These are phyloP conservation scores for Corymbia maculata DNA, from an alignment of 345 rosid species.

Conservation along the genomic window DNA sequence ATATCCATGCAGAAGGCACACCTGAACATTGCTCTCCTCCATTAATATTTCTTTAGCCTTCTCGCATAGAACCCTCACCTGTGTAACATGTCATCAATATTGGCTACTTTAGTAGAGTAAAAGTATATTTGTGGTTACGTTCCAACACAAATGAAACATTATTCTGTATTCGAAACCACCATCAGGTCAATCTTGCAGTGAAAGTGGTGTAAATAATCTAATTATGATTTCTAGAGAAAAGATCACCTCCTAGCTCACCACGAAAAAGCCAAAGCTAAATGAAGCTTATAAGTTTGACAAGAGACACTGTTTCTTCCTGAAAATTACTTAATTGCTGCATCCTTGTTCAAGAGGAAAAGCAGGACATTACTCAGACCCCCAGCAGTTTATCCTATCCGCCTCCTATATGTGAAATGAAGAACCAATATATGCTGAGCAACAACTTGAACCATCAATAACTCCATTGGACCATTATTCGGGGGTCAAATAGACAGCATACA, in stretches of 20 bases:
- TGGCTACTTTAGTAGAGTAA: neutral
- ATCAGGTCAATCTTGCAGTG: neutral
- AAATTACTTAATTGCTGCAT: neutral
- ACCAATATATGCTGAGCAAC: neutral
- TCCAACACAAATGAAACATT: neutral
- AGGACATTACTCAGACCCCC: neutral
- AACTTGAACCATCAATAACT: neutral
- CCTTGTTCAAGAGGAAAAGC: neutral
- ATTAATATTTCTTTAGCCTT: constrained; percentile 95
- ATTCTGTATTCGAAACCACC: neutral
- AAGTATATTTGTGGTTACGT: neutral
- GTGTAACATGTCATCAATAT: neutral
- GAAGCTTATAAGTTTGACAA: neutral
- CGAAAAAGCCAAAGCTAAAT: neutral
- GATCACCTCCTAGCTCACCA: neutral
- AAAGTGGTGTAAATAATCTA: neutral
- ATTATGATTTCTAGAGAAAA: neutral
- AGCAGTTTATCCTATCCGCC: neutral
- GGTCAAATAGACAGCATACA: neutral
- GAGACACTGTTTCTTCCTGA: neutral
- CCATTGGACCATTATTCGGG: neutral
- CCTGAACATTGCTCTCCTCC: constrained; percentile 99
- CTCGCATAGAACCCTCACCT: constrained; percentile 89
- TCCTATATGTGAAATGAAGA: neutral
- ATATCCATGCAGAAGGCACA: neutral